Base-by-base conservation (phyloP, 1,139 yeast genomes). In the Debaryomyces subglobosus region DNA sequence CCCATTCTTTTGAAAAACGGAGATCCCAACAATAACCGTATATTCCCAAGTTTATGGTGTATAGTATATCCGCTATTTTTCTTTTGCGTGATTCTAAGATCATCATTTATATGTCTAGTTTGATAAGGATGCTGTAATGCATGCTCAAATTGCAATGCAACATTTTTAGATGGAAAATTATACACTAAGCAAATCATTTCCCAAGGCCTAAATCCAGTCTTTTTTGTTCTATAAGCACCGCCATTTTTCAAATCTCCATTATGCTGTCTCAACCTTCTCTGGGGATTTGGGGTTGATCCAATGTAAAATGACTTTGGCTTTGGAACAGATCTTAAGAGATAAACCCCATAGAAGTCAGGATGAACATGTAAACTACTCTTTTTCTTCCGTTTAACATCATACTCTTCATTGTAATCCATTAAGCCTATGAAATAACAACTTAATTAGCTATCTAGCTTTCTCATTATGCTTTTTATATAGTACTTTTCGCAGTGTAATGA, bases 201-300 rank as follows among this genome's bases (percentile, higher is more conserved):
- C 96, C 96, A 89, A 0, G 96, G 96, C 43, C 92, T 64, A 37
- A 71, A 74, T 0, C 82, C 84, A 21, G 63, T 62, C 39, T 72
- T 65, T 51, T 74, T 81, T 0, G 96, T 89, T 39, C 81, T 67
- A 58, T 69, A 82, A 0, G 96, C 96, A 1, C 92, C 92, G 1
- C 89, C 89, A 7, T 58, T 57, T 20, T 68, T 69, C 16, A 85
- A 61, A 4, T 77, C 81, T 1, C 96, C 96, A 67, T 89, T 89
- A 61, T 89, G 96, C 56, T 89, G 96, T 35, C 89, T 65, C 5
- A 89, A 68, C 43, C 96, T 62, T 49, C 92, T 59, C 1, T 69
- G 60, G 0, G 95, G 94, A 58, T 86, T 78, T 0, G 94, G 92
- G 0, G 94, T 86, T 0, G 94, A 86, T 1, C 96, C 96, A 4